Conservation (phyloP, 73 alveolate genomes). For the Blepharisma japonicum region DNA sequence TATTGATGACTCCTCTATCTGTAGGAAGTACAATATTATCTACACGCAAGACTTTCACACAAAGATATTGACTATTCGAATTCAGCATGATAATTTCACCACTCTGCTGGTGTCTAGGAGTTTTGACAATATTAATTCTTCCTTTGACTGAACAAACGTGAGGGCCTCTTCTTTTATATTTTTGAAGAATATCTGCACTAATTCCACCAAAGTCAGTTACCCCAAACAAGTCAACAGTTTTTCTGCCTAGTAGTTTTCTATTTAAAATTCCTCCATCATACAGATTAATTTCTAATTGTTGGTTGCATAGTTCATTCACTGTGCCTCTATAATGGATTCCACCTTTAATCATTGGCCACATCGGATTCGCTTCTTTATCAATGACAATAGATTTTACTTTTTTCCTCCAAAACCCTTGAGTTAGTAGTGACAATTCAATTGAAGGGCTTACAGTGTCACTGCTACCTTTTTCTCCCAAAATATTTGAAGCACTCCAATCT, state of each 20-base stretch:
- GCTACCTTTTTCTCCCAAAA: neutral
- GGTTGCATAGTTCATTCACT: neutral
- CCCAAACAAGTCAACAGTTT: neutral
- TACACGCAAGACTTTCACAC: constrained; percentile 22
- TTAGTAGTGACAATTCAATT: neutral
- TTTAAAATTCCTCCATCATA: constrained; percentile 20
- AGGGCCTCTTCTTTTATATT: neutral
- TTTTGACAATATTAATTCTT: constrained; percentile 1
- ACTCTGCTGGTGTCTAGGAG: constrained; percentile 5
- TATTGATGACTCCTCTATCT: constrained; percentile 30
- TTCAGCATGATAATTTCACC: constrained; percentile 26
- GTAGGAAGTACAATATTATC: constrained; percentile 21
- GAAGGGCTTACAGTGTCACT: constrained; percentile 22
- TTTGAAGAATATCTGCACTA: neutral
- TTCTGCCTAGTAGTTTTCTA: neutral
- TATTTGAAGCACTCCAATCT: constrained; percentile 22
- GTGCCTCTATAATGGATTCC: constrained; percentile 22
- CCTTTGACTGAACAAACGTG: constrained; percentile 22
- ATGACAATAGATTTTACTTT: constrained; percentile 13
- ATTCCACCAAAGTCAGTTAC: neutral
- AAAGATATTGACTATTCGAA: constrained; percentile 5
- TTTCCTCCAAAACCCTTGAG: constrained; percentile 6
- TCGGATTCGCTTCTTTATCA: constrained; percentile 19
- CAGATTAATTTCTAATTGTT: neutral
- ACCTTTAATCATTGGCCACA: constrained; percentile 33